These are phyloP conservation scores for Naematelia aurantialba DNA, from an alignment of 768 basidiomycete species.

Conservation along the genomic window DNA sequence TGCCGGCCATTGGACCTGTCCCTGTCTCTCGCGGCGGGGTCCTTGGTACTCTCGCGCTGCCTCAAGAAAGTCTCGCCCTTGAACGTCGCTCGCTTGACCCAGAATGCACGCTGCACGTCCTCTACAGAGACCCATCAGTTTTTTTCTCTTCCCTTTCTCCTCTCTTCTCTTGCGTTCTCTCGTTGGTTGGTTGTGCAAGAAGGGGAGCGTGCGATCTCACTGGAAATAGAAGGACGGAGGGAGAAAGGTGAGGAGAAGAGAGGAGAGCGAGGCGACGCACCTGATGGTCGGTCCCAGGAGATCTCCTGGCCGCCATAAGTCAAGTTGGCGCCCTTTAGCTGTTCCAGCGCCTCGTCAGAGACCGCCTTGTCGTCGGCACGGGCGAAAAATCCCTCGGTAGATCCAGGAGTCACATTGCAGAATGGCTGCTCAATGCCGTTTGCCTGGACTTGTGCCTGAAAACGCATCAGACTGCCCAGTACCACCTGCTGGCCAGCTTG, in stretches of 20 bases:
- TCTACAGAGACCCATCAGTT: slow-evolving; percentile 18
- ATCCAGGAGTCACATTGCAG: slow-evolving; percentile 47
- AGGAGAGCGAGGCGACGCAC: slow-evolving; percentile 14
- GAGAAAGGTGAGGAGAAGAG: neutral
- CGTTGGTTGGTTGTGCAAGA: too few species aligned
- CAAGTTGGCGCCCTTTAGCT: slow-evolving; percentile 42
- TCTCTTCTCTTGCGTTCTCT: too few species aligned
- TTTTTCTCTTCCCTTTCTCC: neutral
- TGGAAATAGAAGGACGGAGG: too few species aligned
- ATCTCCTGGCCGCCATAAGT: slow-evolving; percentile 32
- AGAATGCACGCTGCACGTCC: slow-evolving; percentile 47
- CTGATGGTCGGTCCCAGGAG: slow-evolving; percentile 39
- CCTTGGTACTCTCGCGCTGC: neutral
- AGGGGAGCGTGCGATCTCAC: too few species aligned
- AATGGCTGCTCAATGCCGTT: slow-evolving; percentile 45
- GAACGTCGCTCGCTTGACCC: slow-evolving; percentile 48
- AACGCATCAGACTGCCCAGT: neutral
- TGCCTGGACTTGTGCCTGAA: slow-evolving; percentile 34
- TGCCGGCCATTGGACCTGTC: slow-evolving; percentile 15
- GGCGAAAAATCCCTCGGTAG: slow-evolving; percentile 43
- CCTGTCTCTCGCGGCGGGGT: neutral
- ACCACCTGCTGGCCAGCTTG: neutral
- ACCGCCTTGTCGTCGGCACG: slow-evolving; percentile 34
- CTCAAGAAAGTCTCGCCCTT: slow-evolving; percentile 38
- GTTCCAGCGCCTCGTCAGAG: slow-evolving; percentile 39